Base-by-base conservation (phyloP, 768 basidiomycete genomes). In the Pisolithus orientalis region DNA sequence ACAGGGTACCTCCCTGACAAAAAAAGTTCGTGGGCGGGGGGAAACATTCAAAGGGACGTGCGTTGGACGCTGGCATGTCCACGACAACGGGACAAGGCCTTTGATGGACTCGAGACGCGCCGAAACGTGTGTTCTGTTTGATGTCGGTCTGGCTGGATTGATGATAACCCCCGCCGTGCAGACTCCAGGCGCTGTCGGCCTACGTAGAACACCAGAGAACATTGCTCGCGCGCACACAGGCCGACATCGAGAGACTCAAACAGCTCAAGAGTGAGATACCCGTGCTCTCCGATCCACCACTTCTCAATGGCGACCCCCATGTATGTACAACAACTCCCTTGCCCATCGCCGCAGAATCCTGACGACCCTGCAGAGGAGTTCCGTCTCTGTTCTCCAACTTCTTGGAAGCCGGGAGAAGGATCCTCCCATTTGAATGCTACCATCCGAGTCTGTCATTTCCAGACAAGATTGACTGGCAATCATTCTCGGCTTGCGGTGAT, bases 191-290 rank as follows among this genome's bases (percentile, higher is more conserved):
- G 72, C 83, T 90, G 59, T 77, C 80, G 59, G 70, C 70, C 45
- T 90, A 83, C 67, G 77, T 90, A 55, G 72, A 77, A 51, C 70
- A 77, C 39, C 87, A 90, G 68, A 78, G 69, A 64, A 63, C 71
- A 17, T 58, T 87, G 32, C 78, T 90, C 39, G 73, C 75, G 46
- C 77, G 77, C 31, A 84, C 84, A 28, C 77, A 80, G 55, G 67
- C 75, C 57, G 86, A 89, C 69, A 78, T 90, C 62, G 76, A 75
- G 47, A 69, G 74, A 21, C 73, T 90, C 21, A 72, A 72, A 44
- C 62, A 62, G 39, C 70, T 84, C 31, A 76, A 71, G 54, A 65
- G 58, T 14, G 65, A 76, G 39, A 70, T 73, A 1, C 54, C 70
- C 17, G 58, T 57, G 5, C 63, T 70, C 28, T 69, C 77, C 29